A percentile compares a stretch with the other conserved stretches of the same genome.
These are phyloP conservation scores for Ophioceras dolichostomum DNA, from an alignment of 2,329 filamentous ascomycete genomes.

Conservation along the genomic window DNA sequence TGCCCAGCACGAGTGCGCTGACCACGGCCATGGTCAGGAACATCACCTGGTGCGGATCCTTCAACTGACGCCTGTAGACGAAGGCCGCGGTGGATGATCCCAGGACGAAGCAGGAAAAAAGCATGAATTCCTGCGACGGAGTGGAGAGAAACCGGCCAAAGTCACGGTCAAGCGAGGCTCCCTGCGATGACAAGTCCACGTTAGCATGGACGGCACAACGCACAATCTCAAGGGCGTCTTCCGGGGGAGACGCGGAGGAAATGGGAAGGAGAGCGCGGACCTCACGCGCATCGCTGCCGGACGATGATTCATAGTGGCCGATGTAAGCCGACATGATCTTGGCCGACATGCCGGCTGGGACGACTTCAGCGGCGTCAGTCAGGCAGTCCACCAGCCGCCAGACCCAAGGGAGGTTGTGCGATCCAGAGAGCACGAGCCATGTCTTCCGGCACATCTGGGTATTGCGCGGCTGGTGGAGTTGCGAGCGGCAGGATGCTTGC, in stretches of 20 bases:
- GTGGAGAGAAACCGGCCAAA: background rate
- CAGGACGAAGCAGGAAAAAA: constrained; percentile 19
- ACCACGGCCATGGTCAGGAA: constrained; percentile 16
- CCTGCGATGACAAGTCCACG: too few species aligned
- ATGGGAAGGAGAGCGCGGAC: too few species aligned
- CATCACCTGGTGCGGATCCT: constrained; percentile 17
- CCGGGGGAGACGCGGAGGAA: too few species aligned
- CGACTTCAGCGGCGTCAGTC: background rate
- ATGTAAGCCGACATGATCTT: background rate
- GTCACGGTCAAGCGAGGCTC: too few species aligned
- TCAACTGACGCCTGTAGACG: constrained; percentile 17
- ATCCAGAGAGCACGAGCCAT: too few species aligned
- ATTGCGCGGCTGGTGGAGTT: too few species aligned
- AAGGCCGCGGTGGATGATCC: constrained; percentile 23
- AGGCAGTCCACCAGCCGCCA: background rate
- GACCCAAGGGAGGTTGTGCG: too few species aligned
- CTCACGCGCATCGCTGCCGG: too few species aligned
- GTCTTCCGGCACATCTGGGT: too few species aligned
- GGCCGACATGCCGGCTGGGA: background rate
- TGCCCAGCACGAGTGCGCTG: constrained; percentile 12
- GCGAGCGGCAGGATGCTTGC: too few species aligned
- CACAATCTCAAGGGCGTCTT: too few species aligned
- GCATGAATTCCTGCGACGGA: constrained; percentile 19
- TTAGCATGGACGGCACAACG: too few species aligned
- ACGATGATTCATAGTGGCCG: background rate